Evolutionary conservation across 768 basidiomycete species (phyloP), one percentile per base, ranked within the genome.

Genomic region (Gyrodon lividus): DNA sequence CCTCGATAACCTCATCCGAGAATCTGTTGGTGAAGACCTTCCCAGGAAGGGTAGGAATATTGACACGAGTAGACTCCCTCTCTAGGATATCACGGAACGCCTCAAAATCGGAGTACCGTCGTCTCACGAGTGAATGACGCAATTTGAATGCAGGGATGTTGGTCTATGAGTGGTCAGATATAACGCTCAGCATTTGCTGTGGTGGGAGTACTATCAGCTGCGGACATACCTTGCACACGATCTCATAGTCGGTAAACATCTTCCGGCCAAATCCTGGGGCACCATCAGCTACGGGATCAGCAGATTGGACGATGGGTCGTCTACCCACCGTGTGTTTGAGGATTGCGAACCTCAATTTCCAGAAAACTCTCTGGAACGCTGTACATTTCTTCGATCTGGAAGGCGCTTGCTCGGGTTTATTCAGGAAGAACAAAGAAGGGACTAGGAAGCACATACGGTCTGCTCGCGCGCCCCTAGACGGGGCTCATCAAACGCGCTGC

Each of bases 211-310:
- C 6, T 2, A 31, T 38, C 39, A 37, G 35, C 10, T 6, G 45
- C 40, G 20, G 8, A 30, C 55, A 63, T 51, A 90, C 95, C 83
- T 94, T 94, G 80, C 93, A 97, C 40, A 98, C 87, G 51, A 99
- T 87, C 74, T 99, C 97, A 65, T 98, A 98, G 77, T 98, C 96
- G 37, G 97, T 99, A 72, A 91, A 99, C 95, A 96, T 96, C 80
- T 98, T 98, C 62, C 97, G 78, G 24, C 97, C 96, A 63, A 95
- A 93, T 26, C 94, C 94, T 93, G 66, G 1, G 45, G 33, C 30
- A 26, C 24, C 4, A n/a, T 56, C 9, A 46, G 26, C 17, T 34
- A 42, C 12, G 4, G 23, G 24, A 23, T 39, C 10, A 9, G 22
- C 0, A 8, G 2, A 24, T 24, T 13, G 5, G 3, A 37, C 17